A percentile compares a stretch with the other conserved stretches of the same genome.
phyloP scores from a whole-genome alignment of 2,329 filamentous ascomycete genomes.

The Parastagonospora nodorum region DNA sequence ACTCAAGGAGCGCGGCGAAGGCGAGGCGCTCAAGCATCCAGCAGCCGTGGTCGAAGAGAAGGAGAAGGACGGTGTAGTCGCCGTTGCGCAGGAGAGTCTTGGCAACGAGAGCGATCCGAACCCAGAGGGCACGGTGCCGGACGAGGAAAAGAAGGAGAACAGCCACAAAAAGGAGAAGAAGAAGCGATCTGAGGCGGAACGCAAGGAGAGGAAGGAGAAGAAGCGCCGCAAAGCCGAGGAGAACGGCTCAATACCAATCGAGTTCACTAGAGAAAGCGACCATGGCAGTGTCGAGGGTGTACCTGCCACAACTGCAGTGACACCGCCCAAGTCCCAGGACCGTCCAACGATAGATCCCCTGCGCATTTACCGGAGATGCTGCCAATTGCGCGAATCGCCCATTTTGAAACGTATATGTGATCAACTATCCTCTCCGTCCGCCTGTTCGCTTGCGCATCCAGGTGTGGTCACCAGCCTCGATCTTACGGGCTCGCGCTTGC shows the following conservation, averaged over 20 bases:
- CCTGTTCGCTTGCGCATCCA: conserved; percentile 64
- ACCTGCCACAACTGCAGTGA: conserved; percentile 16
- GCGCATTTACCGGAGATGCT: conserved; percentile 91
- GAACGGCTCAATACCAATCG: conserved; percentile 84
- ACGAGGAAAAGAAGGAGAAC: conserved; percentile 43
- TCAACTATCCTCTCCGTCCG: conserved; percentile 76
- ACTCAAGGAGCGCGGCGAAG: conserved; percentile 71
- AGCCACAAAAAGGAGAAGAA: conserved; percentile 93
- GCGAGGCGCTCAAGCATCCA: conserved; percentile 72
- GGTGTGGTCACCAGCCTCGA: conserved; percentile 85
- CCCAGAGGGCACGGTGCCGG: conserved; percentile 42
- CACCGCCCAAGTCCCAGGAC: conserved; percentile 60
- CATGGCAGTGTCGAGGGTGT: conserved; percentile 26
- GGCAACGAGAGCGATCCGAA: conserved; percentile 50
- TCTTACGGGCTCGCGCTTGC: conserved; percentile 81
- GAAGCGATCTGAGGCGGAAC: conserved; percentile 89
- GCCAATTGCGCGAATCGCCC: conserved; percentile 88
- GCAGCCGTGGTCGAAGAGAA: conserved; percentile 61
- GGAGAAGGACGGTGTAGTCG: conserved; percentile 54
- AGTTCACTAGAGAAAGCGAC: conserved; percentile 72
- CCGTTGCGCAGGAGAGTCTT: conserved; percentile 46
- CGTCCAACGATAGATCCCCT: conserved; percentile 87
- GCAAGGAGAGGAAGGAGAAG: conserved; percentile 89
- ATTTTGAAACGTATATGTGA: conserved; percentile 91
- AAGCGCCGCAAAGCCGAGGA: conserved; percentile 83